Conservation (phyloP, 257 asterid species). For the Solanum sparsipilum region DNA sequence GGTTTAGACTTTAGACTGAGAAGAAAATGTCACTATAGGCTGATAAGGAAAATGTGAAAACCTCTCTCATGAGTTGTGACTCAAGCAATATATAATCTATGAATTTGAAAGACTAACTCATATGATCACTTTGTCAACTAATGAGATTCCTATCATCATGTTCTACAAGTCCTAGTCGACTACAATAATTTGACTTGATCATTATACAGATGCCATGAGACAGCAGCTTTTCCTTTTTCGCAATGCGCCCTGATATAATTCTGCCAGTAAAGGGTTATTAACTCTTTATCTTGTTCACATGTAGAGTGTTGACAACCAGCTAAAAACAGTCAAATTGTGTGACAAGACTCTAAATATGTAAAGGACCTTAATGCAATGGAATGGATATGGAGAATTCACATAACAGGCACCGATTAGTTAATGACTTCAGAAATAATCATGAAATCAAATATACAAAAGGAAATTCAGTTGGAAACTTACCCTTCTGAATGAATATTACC, state of each 20-base stretch:
- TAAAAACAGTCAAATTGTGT: not conserved
- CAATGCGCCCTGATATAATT: not conserved
- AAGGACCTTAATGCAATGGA: not conserved
- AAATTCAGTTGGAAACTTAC: constrained; percentile 15
- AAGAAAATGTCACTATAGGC: not conserved
- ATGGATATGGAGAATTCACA: not conserved
- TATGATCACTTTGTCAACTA: not conserved
- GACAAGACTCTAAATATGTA: not conserved
- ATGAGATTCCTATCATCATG: not conserved
- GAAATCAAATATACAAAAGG: not conserved
- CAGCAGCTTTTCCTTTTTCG: not conserved
- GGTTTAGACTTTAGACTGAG: not conserved
- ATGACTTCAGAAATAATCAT: not conserved
- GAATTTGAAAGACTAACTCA: not conserved
- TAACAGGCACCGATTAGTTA: not conserved
- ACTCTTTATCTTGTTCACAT: not conserved
- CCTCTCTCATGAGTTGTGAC: not conserved
- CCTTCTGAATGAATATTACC: constrained; percentile 58
- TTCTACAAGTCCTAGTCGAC: not conserved
- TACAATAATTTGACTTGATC: not conserved
- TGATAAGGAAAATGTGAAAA: not conserved
- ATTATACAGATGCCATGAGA: not conserved
- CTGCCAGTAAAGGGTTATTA: not conserved
- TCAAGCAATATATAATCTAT: not conserved
- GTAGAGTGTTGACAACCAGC: not conserved